phyloP scores from a whole-genome alignment of 768 basidiomycete species.

The Mycena indigotica region DNA sequence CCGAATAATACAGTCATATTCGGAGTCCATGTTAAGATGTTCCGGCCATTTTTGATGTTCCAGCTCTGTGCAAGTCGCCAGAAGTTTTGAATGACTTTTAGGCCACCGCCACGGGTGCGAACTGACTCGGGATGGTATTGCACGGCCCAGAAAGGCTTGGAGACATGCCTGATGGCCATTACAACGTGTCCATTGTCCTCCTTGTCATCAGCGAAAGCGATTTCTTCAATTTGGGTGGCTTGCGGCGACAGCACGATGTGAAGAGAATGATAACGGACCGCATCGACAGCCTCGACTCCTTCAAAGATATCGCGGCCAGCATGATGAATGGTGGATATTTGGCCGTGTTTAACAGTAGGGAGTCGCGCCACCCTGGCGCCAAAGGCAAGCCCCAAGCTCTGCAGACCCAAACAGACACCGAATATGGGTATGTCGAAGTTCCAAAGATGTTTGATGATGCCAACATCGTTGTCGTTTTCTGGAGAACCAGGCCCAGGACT shows the following conservation, averaged over 20 bases:
- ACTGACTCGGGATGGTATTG: conserved; percentile 91
- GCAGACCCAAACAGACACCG: conserved; percentile 82
- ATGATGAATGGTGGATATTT: conserved; percentile 67
- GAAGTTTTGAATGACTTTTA: conserved; percentile 72
- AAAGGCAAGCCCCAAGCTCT: conserved; percentile 68
- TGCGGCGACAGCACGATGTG: conserved; percentile 53
- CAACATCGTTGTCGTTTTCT: conserved; percentile 59
- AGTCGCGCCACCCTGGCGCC: conserved; percentile 65
- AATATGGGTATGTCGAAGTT: conserved; percentile 70
- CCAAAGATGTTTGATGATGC: conserved; percentile 74
- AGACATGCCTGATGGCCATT: conserved; percentile 71
- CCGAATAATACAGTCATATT: conserved; percentile 42
- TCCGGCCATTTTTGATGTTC: conserved; percentile 44
- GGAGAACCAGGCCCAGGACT: conserved; percentile 86
- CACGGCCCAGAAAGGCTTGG: conserved; percentile 80
- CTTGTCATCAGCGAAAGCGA: conserved; percentile 76
- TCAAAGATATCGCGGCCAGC: conserved; percentile 61
- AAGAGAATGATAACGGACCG: conserved; percentile 82
- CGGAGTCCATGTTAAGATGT: conserved; percentile 44
- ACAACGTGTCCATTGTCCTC: conserved; percentile 72
- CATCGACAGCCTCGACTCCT: conserved; percentile 52
- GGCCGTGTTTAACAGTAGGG: conserved; percentile 76
- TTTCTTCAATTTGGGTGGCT: conserved; percentile 53
- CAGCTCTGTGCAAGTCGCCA: conserved; percentile 69
- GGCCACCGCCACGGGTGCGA: conserved; percentile 67